These are phyloP conservation scores for Apiospora koreana DNA, from an alignment of 2,329 filamentous ascomycete species.

Conservation along the genomic window DNA sequence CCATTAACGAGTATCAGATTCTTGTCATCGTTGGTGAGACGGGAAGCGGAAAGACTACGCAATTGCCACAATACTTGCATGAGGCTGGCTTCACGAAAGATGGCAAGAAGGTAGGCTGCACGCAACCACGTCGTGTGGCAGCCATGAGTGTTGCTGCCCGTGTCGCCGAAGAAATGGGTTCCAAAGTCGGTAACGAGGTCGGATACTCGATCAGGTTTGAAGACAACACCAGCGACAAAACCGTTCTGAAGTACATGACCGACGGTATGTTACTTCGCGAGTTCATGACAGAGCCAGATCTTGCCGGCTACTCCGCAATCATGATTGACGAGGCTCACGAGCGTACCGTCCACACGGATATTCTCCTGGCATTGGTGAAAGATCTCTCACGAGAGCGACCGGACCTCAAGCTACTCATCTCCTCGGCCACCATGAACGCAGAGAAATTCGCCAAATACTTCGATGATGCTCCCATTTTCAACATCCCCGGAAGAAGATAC, in stretches of 20 bases:
- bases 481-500: conserved; percentile 86
- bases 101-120: conserved; percentile 86
- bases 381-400: conserved; percentile 81
- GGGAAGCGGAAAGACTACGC: conserved; percentile 93
- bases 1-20: conserved; percentile 82
- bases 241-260: conserved; percentile 92
- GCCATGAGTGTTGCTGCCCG: conserved; percentile 97
- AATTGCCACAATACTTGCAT: conserved; percentile 89
- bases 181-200: conserved; percentile 87
- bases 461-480: conserved; percentile 90
- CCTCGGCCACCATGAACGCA: conserved; percentile 92
- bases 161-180: conserved; percentile 91
- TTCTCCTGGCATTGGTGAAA: conserved; percentile 84
- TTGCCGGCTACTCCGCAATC: conserved; percentile 79
- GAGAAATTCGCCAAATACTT: conserved; percentile 92
- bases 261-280: conserved; percentile 93
- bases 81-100: conserved; percentile 87
- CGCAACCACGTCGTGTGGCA: conserved; percentile 90
- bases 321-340: conserved; percentile 99
- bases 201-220: conserved; percentile 96
- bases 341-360: conserved; percentile 86
- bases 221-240: conserved; percentile 88
- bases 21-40: conserved; percentile 94
- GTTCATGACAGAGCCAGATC: conserved; percentile 83
- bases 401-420: conserved; percentile 88